Evolutionary conservation across 495 filamentous ascomycete genomes (phyloP), one percentile per base, ranked within the genome.

Genomic region (Aspergillus coremiiformis): DNA sequence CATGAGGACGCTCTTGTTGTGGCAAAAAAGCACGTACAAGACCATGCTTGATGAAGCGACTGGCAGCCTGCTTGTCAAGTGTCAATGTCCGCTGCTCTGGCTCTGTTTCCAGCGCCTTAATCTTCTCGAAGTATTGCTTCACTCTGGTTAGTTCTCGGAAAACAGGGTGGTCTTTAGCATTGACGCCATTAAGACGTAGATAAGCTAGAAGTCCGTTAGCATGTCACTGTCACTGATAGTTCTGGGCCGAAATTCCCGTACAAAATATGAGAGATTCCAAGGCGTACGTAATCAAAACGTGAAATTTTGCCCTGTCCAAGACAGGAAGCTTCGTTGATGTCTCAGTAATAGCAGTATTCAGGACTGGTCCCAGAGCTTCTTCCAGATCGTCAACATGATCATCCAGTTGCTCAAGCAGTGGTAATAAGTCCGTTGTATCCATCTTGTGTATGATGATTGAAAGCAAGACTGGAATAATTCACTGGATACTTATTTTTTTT

Each of bases 181-280:
- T 80, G 8, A 84, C 79, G 41, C 84, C 89, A 57, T 89, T 85
- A 22, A 97, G 79, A 44, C 83, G 81, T 22, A 98, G 71, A 55
- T 88, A 85, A 35, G 87, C 89, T 94, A 51, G 19, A 26, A 12
- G 6, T 73, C 41, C 71, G 64, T 41, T 21, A 41, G 37, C 9
- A 19, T 2, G 17, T 41, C 37, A 21, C 20, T n/a, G n/a, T n/a
- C n/a, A n/a, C n/a, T n/a, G 14, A 5, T 2, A 2, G 5, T 14
- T 10, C 4, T 3, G 37, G 37, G 9, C 5, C n/a, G 5, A 41
- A 1, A 21, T 5, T 8, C 3, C 17, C 82, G 52, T 68, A 94
- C 89, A 92, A 68, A 94, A 97, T 19, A 97, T 66, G 12, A 96
- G 71, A n/a, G 89, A 94, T 56, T 97, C 90, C 45, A 98, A 82